Percentiles rank a stretch among this genome's conserved stretches.
These are phyloP conservation scores for Candida stauntonica DNA, from an alignment of 805 yeast genomes.

Conservation along the genomic window DNA sequence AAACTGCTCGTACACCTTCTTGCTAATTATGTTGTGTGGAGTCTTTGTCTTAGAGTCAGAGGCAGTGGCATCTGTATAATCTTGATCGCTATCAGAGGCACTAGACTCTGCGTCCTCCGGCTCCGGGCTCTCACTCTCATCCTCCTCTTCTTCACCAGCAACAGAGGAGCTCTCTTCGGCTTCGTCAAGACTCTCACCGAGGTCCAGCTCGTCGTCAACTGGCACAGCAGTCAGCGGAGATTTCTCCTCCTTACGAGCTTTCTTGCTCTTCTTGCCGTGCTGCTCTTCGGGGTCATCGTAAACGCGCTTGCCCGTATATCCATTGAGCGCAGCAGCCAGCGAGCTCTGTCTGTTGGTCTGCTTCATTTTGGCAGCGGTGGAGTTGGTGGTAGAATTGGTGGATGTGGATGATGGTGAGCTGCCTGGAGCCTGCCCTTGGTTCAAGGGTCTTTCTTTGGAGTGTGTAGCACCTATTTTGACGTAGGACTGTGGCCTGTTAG, in stretches of 20 bases:
- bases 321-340: slow-evolving; percentile 25
- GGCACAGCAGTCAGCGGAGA: background rate
- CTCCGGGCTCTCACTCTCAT: slow-evolving; percentile 4
- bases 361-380: background rate
- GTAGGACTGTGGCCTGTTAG: slow-evolving; percentile 46
- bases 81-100: slow-evolving; percentile 18
- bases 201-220: slow-evolving; percentile 7
- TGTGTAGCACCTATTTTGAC: slow-evolving; percentile 27
- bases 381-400: background rate
- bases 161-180: background rate
- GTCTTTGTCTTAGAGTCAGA: slow-evolving; percentile 10
- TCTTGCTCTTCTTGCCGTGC: slow-evolving; percentile 24
- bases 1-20: slow-evolving; percentile 21
- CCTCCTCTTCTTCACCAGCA: slow-evolving; percentile 3
- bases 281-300: slow-evolving; percentile 13
- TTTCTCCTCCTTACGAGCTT: slow-evolving; percentile 17
- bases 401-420: background rate
- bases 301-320: slow-evolving; percentile 25
- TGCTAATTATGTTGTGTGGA: slow-evolving; percentile 21
- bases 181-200: slow-evolving; percentile 6
- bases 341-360: slow-evolving; percentile 17
- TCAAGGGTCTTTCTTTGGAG: slow-evolving; percentile 7
- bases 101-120: slow-evolving; percentile 27
- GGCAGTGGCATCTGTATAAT: slow-evolving; percentile 12
- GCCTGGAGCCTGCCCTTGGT: background rate